Conservation (phyloP, 2,329 filamentous ascomycete genomes). For the Aspergillus sp. region DNA sequence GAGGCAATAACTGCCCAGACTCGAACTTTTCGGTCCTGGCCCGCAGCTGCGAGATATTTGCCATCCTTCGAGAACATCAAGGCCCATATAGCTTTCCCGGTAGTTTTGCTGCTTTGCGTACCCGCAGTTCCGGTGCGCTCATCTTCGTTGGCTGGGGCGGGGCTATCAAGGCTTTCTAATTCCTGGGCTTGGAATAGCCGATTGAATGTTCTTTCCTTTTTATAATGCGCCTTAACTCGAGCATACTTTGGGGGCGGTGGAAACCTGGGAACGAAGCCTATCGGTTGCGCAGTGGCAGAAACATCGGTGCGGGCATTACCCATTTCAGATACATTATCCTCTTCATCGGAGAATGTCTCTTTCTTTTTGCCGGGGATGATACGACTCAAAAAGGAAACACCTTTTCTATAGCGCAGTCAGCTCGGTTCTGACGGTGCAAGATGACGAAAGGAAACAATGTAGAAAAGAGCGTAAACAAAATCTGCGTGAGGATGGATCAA, state of each 20-base stretch:
- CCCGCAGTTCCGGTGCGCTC: conserved; percentile 24
- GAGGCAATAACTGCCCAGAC: conserved; percentile 88
- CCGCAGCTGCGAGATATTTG: conserved; percentile 85
- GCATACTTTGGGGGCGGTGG: conserved; percentile 91
- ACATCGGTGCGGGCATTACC: conserved; percentile 74
- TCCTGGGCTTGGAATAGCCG: conserved; percentile 90
- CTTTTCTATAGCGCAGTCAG: conserved; percentile 61
- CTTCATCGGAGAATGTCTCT: conserved; percentile 49
- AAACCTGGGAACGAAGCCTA: conserved; percentile 81
- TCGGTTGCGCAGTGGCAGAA: conserved; percentile 72
- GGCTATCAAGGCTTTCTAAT: conserved; percentile 61
- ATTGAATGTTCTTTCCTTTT: conserved; percentile 79
- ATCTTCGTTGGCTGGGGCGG: conserved; percentile 30
- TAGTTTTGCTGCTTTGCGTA: conserved; percentile 24
- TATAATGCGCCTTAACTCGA: conserved; percentile 76
- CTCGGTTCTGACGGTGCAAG: no score
- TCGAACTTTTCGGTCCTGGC: conserved; percentile 80
- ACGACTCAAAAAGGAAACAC: conserved; percentile 84
- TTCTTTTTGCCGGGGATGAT: conserved; percentile 77
- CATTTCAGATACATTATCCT: conserved; percentile 67
- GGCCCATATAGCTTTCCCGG: conserved; percentile 78
- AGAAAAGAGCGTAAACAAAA: neutral
- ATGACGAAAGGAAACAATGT: neutral
- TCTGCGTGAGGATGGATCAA: conserved; percentile 7
- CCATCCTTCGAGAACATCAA: conserved; percentile 92